phyloP scores from a whole-genome alignment of 108 stramenopile species.

The Hondaea fermentalgiana region DNA sequence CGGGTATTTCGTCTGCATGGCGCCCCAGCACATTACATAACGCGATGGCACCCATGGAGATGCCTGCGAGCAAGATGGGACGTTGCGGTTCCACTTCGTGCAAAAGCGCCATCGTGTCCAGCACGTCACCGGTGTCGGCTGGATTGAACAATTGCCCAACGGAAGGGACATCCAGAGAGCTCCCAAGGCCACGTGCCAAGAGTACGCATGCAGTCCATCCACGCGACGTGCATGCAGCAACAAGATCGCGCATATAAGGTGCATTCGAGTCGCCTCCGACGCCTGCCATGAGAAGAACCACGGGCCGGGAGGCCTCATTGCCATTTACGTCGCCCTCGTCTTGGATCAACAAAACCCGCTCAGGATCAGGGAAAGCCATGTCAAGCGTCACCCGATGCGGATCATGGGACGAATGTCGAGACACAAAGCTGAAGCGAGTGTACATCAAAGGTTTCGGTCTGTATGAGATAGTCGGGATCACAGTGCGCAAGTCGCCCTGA shows the following conservation, averaged over 20 bases:
- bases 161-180: background rate
- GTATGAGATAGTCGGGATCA: background rate
- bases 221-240: background rate
- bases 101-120: background rate
- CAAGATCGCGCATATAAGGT: background rate
- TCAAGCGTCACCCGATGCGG: background rate
- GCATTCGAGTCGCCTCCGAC: slow-evolving; percentile 14
- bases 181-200: background rate
- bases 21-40: background rate
- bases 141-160: background rate
- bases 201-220: background rate
- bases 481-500: background rate
- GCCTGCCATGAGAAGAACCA: background rate
- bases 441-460: background rate
- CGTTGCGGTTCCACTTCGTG: background rate
- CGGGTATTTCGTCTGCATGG: background rate
- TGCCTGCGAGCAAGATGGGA: background rate
- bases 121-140: background rate
- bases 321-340: background rate
- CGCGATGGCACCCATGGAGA: background rate
- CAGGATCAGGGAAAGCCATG: background rate
- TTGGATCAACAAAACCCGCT: too few species aligned
- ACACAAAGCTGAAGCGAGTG: background rate
- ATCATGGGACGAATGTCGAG: background rate
- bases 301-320: background rate